Base-by-base conservation (phyloP, 306 rosid species). In the Prunus mume region DNA sequence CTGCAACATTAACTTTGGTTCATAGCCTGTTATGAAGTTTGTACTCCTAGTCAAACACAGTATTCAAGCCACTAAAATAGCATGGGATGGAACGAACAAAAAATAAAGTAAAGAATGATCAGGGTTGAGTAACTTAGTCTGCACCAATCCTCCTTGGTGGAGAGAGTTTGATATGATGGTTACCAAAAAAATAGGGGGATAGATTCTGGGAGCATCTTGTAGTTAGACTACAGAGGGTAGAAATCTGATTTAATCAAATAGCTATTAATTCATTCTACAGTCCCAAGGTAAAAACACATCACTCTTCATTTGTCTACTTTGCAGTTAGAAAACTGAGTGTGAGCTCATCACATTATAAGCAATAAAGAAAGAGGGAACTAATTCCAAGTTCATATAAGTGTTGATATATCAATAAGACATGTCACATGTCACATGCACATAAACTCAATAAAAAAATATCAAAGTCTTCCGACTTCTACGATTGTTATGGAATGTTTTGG, bases 1-100 rank as follows among this genome's bases (percentile, higher is more conserved):
- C 96, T 95, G 97, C 92, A 90, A 86, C 72, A 90, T 88, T 80
- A 82, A 79, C 74, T 78, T 79, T 79, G 78, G 89, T 91, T 88
- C 86, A 91, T 77, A 83, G 74, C 93, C 90, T 88, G 87, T 81
- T 91, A 88, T 74, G 74, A 85, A 83, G 79, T 86, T 85, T 70
- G 73, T 76, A 87, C 75, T 89, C 79, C 84, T 83, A 82, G 86
- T 87, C 72, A 84, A 87, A 81, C 25, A 75, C 79, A 82, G 41
- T 62, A 66, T 67, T 75, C 2, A 25, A 50, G 58, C 77, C 72
- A 28, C 24, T 72, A 71, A 56, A 69, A 62, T 79, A 52, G 19
- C 9, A 54, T 24, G 18, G 30, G 71, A 52, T 65, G 38, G 52
- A 73, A 70, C 17, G 11, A 76, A 51, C 43, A 38, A 58, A 47